A percentile compares a stretch with the other conserved stretches of the same genome.
phyloP scores from a whole-genome alignment of 768 basidiomycete genomes.

The Phlegmacium glaucopus region DNA sequence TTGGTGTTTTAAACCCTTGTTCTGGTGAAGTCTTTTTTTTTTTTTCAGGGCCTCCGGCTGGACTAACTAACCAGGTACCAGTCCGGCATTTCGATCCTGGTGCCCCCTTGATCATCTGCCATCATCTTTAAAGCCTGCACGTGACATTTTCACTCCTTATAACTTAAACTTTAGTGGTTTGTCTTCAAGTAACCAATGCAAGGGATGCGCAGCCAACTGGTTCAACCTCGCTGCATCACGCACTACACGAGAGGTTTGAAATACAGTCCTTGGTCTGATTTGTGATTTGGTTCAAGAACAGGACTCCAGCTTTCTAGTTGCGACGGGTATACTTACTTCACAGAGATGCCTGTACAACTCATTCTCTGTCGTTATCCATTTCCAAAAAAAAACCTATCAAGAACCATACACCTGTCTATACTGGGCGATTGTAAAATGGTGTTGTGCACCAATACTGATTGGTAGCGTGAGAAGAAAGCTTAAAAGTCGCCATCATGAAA shows the following conservation, averaged over 20 bases:
- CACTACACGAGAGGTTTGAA: conserved; percentile 45
- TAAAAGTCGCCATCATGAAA: no score
- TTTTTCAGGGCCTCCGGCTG: no score
- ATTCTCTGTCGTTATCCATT: conserved; percentile 46
- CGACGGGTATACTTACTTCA: conserved; percentile 48
- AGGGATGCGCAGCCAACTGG: conserved; percentile 28
- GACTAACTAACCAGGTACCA: no score
- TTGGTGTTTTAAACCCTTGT: no score
- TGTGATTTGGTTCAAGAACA: conserved; percentile 52
- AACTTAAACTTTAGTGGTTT: no score
- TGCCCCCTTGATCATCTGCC: no score
- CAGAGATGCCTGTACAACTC: conserved; percentile 52
- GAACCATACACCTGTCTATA: conserved; percentile 63
- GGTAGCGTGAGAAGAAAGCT: no score
- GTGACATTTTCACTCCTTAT: conserved; percentile 5
- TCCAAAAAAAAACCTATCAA: conserved; percentile 65
- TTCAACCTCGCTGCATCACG: conserved; percentile 32
- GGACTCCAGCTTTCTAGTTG: conserved; percentile 23
- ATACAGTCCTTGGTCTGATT: conserved; percentile 50
- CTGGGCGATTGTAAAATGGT: conserved; percentile 68
- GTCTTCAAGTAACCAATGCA: no score
- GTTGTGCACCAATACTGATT: no score
- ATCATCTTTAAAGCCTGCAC: no score
- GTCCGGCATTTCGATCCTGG: no score
- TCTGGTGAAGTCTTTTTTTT: no score